These are phyloP conservation scores for Cystobasidiaceae sp. DNA, from an alignment of 1,284 basidiomycete species.

Conservation along the genomic window DNA sequence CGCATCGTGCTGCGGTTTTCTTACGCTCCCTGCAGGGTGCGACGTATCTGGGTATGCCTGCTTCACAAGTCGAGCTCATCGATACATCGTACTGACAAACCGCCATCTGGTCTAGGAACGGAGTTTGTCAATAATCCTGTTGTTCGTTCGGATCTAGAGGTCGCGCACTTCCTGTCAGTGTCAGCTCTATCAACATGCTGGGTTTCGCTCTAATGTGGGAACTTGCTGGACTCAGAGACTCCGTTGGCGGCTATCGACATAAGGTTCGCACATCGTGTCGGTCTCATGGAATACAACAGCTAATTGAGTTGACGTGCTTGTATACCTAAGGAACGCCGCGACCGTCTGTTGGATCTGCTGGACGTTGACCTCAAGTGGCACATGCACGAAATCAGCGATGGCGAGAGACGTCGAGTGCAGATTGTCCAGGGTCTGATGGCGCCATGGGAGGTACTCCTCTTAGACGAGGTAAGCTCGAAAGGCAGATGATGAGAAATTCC, in stretches of 20 bases:
- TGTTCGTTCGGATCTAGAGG: slow-evolving; percentile 84
- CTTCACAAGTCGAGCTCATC: not conserved
- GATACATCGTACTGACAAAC: too few relatives aligned
- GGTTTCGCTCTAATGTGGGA: too few relatives aligned
- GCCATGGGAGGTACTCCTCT: slow-evolving; percentile 84
- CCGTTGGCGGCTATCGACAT: slow-evolving; percentile 90
- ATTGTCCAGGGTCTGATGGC: slow-evolving; percentile 95
- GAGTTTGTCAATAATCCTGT: slow-evolving; percentile 91
- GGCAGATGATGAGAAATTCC: too few relatives aligned
- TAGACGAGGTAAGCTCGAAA: slow-evolving; percentile 68
- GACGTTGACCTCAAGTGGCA: slow-evolving; percentile 75
- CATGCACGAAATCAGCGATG: slow-evolving; percentile 74
- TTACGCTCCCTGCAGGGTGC: slow-evolving; percentile 54
- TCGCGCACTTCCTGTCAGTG: slow-evolving; percentile 78
- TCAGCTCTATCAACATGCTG: too few relatives aligned
- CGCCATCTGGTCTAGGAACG: too few relatives aligned
- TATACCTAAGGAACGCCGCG: slow-evolving; percentile 59
- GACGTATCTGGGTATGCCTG: slow-evolving; percentile 80
- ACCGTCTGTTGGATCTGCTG: slow-evolving; percentile 79
- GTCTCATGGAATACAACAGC: too few relatives aligned
- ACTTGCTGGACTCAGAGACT: too few relatives aligned
- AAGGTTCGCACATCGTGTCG: too few relatives aligned
- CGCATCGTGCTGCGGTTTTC: too few relatives aligned
- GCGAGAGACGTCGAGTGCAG: slow-evolving; percentile 88
- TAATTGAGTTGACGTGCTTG: not conserved